Percentiles rank a stretch among this genome's conserved stretches.
phyloP scores from a whole-genome alignment of 2,329 filamentous ascomycete genomes.

The Sphaerostilbella broomeana region DNA sequence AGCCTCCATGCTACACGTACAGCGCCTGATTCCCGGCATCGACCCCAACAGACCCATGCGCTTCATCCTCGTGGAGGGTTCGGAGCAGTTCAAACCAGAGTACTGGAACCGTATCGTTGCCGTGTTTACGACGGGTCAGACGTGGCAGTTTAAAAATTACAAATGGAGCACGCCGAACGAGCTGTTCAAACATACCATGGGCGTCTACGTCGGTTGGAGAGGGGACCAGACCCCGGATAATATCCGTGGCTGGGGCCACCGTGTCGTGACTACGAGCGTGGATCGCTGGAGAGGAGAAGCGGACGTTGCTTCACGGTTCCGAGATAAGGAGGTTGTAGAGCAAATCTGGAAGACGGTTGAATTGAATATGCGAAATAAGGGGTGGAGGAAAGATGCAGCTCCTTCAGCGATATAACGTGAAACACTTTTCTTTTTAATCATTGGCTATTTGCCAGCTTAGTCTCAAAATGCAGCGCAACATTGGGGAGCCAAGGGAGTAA shows the following conservation, averaged over 20 bases:
- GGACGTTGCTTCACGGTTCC: conserved; percentile 57
- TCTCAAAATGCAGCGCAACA: too few relatives aligned
- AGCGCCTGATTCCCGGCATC: conserved; percentile 65
- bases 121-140: conserved; percentile 94
- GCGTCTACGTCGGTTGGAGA: conserved; percentile 86
- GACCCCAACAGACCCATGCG: conserved; percentile 68
- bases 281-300: conserved; percentile 68
- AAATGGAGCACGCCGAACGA: conserved; percentile 88
- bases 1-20: conserved; percentile 78
- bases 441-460: too few relatives aligned
- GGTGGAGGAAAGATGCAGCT: conserved; percentile 70
- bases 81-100: conserved; percentile 93
- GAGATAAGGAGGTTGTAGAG: conserved; percentile 90
- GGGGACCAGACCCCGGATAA: conserved; percentile 73
- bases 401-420: conserved; percentile 42
- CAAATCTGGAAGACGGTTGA: conserved; percentile 87
- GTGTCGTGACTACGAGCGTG: conserved; percentile 71
- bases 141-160: conserved; percentile 98
- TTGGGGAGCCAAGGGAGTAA: too few relatives aligned
- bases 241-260: conserved; percentile 78
- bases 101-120: conserved; percentile 95
- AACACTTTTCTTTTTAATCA: too few relatives aligned
- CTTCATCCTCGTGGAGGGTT: conserved; percentile 91
- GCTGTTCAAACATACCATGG: conserved; percentile 80
- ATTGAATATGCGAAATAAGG: conserved; percentile 75